phyloP scores from a whole-genome alignment of 768 basidiomycete genomes.

The Udeniomyces megalosporus region DNA sequence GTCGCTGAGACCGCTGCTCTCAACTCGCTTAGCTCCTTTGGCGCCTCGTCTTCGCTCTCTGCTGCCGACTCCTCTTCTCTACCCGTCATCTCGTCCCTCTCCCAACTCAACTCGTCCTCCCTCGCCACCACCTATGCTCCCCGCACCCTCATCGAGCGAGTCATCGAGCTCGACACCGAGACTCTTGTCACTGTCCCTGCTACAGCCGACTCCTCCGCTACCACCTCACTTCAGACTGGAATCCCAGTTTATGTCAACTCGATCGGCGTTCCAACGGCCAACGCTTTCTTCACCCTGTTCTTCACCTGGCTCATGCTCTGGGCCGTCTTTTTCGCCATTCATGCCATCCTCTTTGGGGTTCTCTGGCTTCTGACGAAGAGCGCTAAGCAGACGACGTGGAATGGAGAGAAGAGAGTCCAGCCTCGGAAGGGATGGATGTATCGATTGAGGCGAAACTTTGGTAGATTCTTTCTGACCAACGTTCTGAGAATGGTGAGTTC shows the following conservation, averaged over 20 bases:
- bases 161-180: too few relatives aligned
- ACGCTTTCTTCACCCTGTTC: constrained; percentile 83
- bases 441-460: constrained; percentile 6
- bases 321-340: constrained; percentile 41
- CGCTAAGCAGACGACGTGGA: constrained; percentile 16
- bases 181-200: constrained; percentile 18
- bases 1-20: not conserved
- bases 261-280: constrained; percentile 61
- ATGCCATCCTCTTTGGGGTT: constrained; percentile 40
- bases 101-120: constrained; percentile 3
- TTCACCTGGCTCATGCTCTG: constrained; percentile 51
- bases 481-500: constrained; percentile 8
- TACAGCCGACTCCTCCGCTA: constrained; percentile 18
- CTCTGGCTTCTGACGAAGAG: constrained; percentile 24
- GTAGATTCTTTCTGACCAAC: constrained; percentile 4
- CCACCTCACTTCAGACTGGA: constrained; percentile 45
- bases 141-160: constrained; percentile 20
- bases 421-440: not conserved
- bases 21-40: too few relatives aligned
- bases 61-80: constrained; percentile 16
- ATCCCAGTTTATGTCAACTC: constrained; percentile 67
- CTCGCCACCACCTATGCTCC: constrained; percentile 1
- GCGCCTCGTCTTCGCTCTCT: too few relatives aligned
- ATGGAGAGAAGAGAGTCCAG: not conserved
- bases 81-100: not conserved